Conservation (phyloP, 495 filamentous ascomycete species). For the Articulospora tetracladia region DNA sequence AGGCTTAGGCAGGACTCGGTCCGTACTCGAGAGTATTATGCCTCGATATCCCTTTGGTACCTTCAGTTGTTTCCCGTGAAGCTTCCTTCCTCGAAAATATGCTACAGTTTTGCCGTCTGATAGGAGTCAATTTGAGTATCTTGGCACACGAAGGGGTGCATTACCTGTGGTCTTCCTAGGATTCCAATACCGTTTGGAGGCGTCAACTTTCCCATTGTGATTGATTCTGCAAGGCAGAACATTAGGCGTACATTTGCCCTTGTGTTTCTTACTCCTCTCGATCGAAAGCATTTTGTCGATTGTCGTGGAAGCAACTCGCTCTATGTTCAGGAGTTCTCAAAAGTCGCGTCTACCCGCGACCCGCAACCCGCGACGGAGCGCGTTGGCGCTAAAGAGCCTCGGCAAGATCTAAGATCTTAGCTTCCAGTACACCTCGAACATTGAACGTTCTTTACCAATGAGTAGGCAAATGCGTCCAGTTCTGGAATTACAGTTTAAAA, state of each 20-base stretch:
- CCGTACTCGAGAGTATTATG: conserved; percentile 33
- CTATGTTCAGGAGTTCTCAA: not conserved
- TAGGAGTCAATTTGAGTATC: not conserved
- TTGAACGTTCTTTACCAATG: too few relatives aligned
- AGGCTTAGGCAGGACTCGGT: conserved; percentile 30
- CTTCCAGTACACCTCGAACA: too few relatives aligned
- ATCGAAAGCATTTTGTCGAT: conserved; percentile 20
- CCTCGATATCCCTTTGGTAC: conserved; percentile 77
- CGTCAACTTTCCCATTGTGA: conserved; percentile 68
- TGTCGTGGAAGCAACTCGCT: not conserved
- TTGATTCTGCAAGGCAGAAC: conserved; percentile 82
- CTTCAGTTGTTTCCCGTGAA: conserved; percentile 62
- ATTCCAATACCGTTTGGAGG: conserved; percentile 69
- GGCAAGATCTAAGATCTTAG: not conserved
- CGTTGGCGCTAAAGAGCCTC: not conserved
- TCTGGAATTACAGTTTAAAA: too few relatives aligned
- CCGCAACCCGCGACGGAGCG: not conserved
- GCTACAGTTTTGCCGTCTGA: conserved; percentile 45
- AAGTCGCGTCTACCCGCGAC: not conserved
- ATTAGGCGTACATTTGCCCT: conserved; percentile 59
- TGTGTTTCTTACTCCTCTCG: conserved; percentile 19
- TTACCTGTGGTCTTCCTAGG: conserved; percentile 33
- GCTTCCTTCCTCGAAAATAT: conserved; percentile 81
- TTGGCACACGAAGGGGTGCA: conserved; percentile 13
- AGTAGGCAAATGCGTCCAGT: too few relatives aligned